A percentile compares a stretch with the other conserved stretches of the same genome.
phyloP scores from a whole-genome alignment of 2,329 filamentous ascomycete species.

The Penicillium concentricum region DNA sequence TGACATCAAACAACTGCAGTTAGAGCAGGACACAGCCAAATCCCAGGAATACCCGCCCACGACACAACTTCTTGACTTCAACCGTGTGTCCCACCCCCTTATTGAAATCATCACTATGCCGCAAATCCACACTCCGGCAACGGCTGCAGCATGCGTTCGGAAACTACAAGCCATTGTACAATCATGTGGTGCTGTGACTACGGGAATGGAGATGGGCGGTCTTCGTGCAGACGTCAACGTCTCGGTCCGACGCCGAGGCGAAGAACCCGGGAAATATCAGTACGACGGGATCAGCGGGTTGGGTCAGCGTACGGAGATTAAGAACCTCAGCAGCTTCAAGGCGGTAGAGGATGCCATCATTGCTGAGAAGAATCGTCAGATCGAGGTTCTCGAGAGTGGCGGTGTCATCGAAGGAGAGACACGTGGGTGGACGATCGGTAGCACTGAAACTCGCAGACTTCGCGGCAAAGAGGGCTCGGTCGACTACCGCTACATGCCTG shows the following conservation, averaged over 20 bases:
- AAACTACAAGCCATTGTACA: constrained; percentile 82
- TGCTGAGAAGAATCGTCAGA: constrained; percentile 86
- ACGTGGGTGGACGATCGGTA: constrained; percentile 85
- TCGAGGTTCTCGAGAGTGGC: constrained; percentile 72
- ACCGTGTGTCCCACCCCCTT: constrained; percentile 84
- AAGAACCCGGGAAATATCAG: constrained; percentile 41
- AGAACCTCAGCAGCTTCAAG: constrained; percentile 93
- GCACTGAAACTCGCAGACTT: constrained; percentile 74
- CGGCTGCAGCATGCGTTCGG: constrained; percentile 81
- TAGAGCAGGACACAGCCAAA: constrained; percentile 98
- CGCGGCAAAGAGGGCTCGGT: constrained; percentile 95
- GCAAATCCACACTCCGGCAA: constrained; percentile 80
- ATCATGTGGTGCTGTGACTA: constrained; percentile 79
- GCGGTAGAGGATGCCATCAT: constrained; percentile 93
- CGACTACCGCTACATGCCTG: constrained; percentile 98
- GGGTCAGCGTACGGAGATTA: constrained; percentile 92
- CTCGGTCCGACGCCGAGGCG: constrained; percentile 68
- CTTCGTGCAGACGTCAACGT: constrained; percentile 94
- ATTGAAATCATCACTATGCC: constrained; percentile 95
- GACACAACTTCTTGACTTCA: constrained; percentile 83
- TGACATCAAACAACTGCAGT: constrained; percentile 88
- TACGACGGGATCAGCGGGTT: constrained; percentile 63
- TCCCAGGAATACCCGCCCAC: constrained; percentile 75
- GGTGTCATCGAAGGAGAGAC: constrained; percentile 80
- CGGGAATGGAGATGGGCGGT: constrained; percentile 91